phyloP scores from a whole-genome alignment of 306 rosid genomes.

The Quercus engelmannii region DNA sequence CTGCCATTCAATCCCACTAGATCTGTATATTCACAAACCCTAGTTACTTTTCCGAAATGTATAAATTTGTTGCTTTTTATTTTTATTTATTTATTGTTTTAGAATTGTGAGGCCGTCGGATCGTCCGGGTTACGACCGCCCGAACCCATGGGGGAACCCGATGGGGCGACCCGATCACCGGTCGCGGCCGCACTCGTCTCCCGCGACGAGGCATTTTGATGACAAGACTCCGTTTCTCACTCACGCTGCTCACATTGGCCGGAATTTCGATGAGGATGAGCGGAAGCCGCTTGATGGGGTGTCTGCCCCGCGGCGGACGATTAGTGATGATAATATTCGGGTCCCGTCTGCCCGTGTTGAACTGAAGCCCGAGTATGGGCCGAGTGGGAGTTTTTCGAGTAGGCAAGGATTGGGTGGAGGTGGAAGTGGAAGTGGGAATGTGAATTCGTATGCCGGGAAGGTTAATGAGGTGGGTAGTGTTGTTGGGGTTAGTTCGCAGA shows the following conservation, averaged over 20 bases:
- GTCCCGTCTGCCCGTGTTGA: constrained; percentile 41
- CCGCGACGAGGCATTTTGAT: constrained; percentile 72
- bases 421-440: constrained; percentile 29
- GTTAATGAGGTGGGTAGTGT: constrained; percentile 32
- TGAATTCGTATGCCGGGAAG: constrained; percentile 58
- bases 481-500: constrained; percentile 42
- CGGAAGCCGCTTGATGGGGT: constrained; percentile 83
- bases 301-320: constrained; percentile 61
- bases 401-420: constrained; percentile 46
- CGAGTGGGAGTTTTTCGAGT: constrained; percentile 49
- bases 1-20: neutral
- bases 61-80: neutral
- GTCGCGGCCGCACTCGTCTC: constrained; percentile 86
- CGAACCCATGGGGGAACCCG: constrained; percentile 67
- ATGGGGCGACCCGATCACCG: constrained; percentile 71
- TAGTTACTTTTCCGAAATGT: neutral
- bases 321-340: constrained; percentile 67
- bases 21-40: constrained; percentile 22
- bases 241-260: constrained; percentile 69
- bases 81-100: neutral
- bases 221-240: constrained; percentile 69
- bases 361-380: constrained; percentile 48
- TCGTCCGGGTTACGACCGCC: constrained; percentile 70
- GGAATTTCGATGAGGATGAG: constrained; percentile 97
- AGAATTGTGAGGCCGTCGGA: constrained; percentile 71